These are phyloP conservation scores for Rhizophora mangle DNA, from an alignment of 345 rosid species.

Conservation along the genomic window DNA sequence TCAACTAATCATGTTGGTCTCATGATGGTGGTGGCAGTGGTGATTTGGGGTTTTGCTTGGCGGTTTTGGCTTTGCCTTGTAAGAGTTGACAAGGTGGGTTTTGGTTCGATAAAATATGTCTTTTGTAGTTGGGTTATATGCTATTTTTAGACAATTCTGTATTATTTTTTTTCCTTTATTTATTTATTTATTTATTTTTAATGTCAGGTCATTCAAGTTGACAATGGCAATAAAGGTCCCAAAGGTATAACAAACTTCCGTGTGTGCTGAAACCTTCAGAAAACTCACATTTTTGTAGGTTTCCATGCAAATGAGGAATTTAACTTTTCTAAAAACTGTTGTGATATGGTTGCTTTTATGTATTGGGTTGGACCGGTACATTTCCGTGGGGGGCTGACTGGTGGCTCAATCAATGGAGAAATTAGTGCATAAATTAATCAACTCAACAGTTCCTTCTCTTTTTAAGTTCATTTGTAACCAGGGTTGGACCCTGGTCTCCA, in stretches of 20 bases:
- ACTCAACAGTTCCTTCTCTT: too few relatives aligned
- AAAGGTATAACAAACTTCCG: slow-evolving; percentile 26
- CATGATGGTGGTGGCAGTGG: slow-evolving; percentile 5
- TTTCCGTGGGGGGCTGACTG: slow-evolving; percentile 8
- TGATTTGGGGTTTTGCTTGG: not conserved
- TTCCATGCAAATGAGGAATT: slow-evolving; percentile 18
- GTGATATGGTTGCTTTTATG: slow-evolving; percentile 13
- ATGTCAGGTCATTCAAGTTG: slow-evolving; percentile 1
- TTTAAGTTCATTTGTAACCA: too few relatives aligned
- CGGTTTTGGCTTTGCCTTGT: slow-evolving; percentile 21
- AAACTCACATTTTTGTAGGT: slow-evolving; percentile 7
- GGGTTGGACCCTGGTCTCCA: too few relatives aligned
- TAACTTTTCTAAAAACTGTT: slow-evolving; percentile 18
- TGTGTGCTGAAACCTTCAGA: slow-evolving; percentile 4
- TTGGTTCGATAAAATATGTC: slow-evolving; percentile 18
- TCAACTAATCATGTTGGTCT: slow-evolving; percentile 5
- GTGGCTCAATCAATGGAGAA: slow-evolving; percentile 5
- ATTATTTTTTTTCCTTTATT: not conserved
- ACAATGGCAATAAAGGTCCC: not conserved
- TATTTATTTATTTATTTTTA: slow-evolving; percentile 9
- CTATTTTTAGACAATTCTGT: slow-evolving; percentile 39
- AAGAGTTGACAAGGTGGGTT: slow-evolving; percentile 12
- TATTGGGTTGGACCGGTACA: slow-evolving; percentile 12
- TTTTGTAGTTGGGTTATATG: slow-evolving; percentile 20
- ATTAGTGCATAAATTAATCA: not conserved